Evolutionary conservation across 257 asterid species (phyloP), one percentile per base, ranked within the genome.

Genomic region (Coffea eugenioides): DNA sequence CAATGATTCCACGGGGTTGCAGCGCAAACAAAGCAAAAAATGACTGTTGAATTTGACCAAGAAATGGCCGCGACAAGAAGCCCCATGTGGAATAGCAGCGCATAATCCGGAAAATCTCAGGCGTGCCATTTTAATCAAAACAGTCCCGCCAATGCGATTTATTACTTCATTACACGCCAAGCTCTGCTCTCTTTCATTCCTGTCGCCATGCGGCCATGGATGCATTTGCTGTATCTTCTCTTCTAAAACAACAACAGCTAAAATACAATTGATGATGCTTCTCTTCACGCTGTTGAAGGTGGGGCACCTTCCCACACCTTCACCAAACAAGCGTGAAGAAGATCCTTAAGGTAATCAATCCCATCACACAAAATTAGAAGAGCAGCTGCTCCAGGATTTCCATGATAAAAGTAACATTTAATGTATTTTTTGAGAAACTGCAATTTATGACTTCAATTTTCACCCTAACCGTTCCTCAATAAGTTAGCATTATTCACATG

Each of bases 1-100:
- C 43, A 8, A 41, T 3, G n/a, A 10, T 45, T 9, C 43, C 6
- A 34, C 20, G 25, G 78, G 73, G 51, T 36, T 51, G 79, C 23
- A 65, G 79, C 70, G 79, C 70, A 62, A 61, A 49, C 71, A 34
- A 71, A 11, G 81, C 23, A 69, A 27, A 76, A 76, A 4, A n/a
- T 49, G 70, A 56, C 74, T 34, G 15, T 15, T 21, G 23, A 51
- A 0, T 41, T 41, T 48, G 65, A 64, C 13, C 69, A 52, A 62
- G 65, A 31, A 31, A 45, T 56, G 74, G 78, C 1, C 0, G 25
- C 80, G 79, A 80, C 83, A 74, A 74, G 51, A 21, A 36, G 41
- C 61, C 67, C 52, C 83, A 80, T 80, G 83, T 71, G 79, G 70
- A 68, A 69, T 39, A 23, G 76, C 76, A 49, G 76, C n/a, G 36